Evolutionary conservation across 371 early-diverging fungal genomes (phyloP), one percentile per base, ranked within the genome.

Genomic region (Apophysomyces sp.): DNA sequence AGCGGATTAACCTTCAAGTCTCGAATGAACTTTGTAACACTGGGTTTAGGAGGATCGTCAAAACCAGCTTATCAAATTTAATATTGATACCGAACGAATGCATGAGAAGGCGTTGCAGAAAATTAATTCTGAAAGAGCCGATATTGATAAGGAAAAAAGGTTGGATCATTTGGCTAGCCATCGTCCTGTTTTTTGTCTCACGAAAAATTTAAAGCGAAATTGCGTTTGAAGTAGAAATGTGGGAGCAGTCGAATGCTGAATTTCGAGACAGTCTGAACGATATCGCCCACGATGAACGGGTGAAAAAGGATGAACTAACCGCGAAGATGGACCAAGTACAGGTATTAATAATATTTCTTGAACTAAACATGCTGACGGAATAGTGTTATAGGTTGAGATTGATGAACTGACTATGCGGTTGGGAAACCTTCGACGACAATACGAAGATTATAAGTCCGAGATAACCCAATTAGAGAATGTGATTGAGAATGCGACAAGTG

Each of bases 181-280:
- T 15, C 15, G 9, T 31, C 11, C 2, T 55, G n/a, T 12, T 24
- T 36, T 12, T 11, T 29, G 31, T 36, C 21, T 27, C 21, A 18
- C 56, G 27, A 9, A 21, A 31, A 15, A 55, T 28, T 12, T 57
- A 16, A 37, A 69, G 71, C 55, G 64, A 71, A 16, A 65, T 63
- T 28, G 71, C 65, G 1, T 71, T 66, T 52, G 67, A 71, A 18
- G 16, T 57, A 37, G 62, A 71, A 58, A 71, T 71, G 61, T 71
- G 71, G 71, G 65, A 71, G 36, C 63, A 67, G 21, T 40, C 66
- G 1, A 32, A 66, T 30, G 37, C 63, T 21, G 67, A 71, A 11
- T 62, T 60, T 55, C 18, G 52, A 12, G 63, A 55, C 11, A 56
- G 40, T 21, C 37, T 66, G 44, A 63, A 67, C 55, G 64, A 71